Evolutionary conservation across 176 grass and related monocot genomes (phyloP), one percentile per base, ranked within the genome.

Genomic region (Metroxylon sagu): DNA sequence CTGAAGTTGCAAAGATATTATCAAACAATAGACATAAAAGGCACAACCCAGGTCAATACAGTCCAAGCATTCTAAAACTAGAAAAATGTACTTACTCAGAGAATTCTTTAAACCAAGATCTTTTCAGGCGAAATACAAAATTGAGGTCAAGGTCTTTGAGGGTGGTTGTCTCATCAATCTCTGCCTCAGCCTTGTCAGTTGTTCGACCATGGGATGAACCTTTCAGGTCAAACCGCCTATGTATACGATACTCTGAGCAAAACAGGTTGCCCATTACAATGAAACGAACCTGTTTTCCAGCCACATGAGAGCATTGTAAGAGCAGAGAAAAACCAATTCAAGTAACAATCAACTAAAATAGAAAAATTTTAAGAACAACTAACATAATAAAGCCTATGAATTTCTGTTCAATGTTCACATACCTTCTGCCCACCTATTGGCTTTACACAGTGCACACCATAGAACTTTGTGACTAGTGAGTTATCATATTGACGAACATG

Each of bases 231-330:
- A 97, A 97, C 48, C 93, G 81, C 25, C 87, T 80, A 82, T 97
- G 93, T 52, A 97, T 97, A n/a, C 10, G 76, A 56, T 85, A 91
- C 8, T 92, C 93, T 2, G 93, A 91, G 61, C 93, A 97, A 66
- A 97, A 97, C 39, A 97, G 70, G 77, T 97, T 97, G 29, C 93
- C 93, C 87, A 97, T 97, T 50, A 97, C 83, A 54, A 97, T 81
- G 52, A 97, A 97, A 10, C 93, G 87, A 17, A 97, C 81, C 93
- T 97, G 74, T 43, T 43, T 43, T 43, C 35, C 35, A 43, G 35
- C 35, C 35, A 43, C 35, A 43, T 43, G 35, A 7, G 2, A 43
- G 35, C 35, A 43, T 43, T 43, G 35, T 43, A 43, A 43, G 10
- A 43, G 8, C 35, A 43, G 35, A 43, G 35, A 43, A 12, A 1